These are phyloP conservation scores for Lasiodiplodia gonubiensis DNA, from an alignment of 2,329 filamentous ascomycete genomes.

Conservation along the genomic window DNA sequence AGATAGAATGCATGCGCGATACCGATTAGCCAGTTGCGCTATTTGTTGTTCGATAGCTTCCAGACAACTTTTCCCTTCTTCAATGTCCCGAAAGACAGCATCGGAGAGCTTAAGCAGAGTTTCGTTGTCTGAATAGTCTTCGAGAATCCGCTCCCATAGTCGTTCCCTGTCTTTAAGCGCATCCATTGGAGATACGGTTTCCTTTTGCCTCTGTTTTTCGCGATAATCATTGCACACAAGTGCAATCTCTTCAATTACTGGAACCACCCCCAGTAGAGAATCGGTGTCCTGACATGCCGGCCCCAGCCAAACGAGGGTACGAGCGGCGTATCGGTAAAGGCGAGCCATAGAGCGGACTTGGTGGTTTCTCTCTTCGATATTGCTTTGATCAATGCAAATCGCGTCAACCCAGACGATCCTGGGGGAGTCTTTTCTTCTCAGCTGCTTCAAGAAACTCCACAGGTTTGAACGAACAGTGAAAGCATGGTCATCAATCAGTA, in stretches of 20 bases:
- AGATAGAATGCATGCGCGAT: too few relatives aligned
- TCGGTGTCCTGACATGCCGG: background rate
- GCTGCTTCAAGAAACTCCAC: background rate
- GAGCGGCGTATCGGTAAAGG: background rate
- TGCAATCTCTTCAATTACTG: background rate
- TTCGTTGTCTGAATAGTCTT: too few relatives aligned
- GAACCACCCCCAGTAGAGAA: background rate
- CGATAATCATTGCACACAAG: too few relatives aligned
- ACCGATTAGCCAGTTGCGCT: too few relatives aligned
- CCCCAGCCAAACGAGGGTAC: background rate
- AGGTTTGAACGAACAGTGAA: background rate
- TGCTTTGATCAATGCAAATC: background rate
- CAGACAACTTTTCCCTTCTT: too few relatives aligned
- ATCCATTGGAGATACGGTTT: too few relatives aligned
- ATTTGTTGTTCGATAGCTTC: too few relatives aligned
- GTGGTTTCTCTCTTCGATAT: background rate
- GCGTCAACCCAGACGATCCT: background rate
- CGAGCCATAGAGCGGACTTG: background rate
- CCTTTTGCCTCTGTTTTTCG: too few relatives aligned
- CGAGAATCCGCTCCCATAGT: too few relatives aligned
- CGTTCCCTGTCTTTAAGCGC: too few relatives aligned
- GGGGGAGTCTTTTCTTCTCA: background rate
- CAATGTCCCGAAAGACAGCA: too few relatives aligned
- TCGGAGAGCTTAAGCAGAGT: too few relatives aligned
- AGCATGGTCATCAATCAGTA: background rate